Evolutionary conservation across 441 rosid species (phyloP), one percentile per base, ranked within the genome.

Genomic region (Capsella rubella): DNA sequence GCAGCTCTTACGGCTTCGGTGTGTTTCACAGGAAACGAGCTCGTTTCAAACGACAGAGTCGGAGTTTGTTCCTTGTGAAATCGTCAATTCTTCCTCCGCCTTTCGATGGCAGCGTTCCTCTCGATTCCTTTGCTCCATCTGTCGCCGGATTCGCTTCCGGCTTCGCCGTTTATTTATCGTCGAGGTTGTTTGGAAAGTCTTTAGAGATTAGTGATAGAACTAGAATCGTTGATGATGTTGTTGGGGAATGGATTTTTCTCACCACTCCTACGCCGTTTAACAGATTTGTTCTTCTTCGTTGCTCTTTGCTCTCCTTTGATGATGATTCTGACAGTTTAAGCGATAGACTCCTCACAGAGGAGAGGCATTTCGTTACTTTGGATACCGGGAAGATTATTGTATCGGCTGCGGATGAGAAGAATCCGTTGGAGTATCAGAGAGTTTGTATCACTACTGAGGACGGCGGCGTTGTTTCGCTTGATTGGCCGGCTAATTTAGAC

Each of bases 191-290:
- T 3, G 68, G 80, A 46, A 71, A 5, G 27, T 46, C 70, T 29
- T 6, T 39, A 14, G 39, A 40, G 72, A 51, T 25, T 25, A 71
- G 35, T 59, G 52, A 42, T 57, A 25, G 29, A n/a, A 50, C 1
- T 21, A 21, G 25, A 21, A 40, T 34, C 46, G 57, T n/a, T 21
- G 57, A 47, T 15, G 80, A 73, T 35, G 62, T 56, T 27, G 66
- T 86, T 64, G 98, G 96, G 12, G 93, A 93, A 27, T 95, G 98
- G 98, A 79, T 93, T 70, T 81, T 93, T 4, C 84, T 90, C 84
- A 79, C 94, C 64, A 85, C 84, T 21, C 99, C 97, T 43, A 90
- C 98, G 67, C 95, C 97, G 74, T 93, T 95, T 74, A 95, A 90
- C 66, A 90, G 97, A 46, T 95, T 91, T 78, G 97, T 93, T 64